Evolutionary conservation across 129 eudicot genomes (phyloP).

Genomic region (Rutidosis leptorrhynchoides): DNA sequence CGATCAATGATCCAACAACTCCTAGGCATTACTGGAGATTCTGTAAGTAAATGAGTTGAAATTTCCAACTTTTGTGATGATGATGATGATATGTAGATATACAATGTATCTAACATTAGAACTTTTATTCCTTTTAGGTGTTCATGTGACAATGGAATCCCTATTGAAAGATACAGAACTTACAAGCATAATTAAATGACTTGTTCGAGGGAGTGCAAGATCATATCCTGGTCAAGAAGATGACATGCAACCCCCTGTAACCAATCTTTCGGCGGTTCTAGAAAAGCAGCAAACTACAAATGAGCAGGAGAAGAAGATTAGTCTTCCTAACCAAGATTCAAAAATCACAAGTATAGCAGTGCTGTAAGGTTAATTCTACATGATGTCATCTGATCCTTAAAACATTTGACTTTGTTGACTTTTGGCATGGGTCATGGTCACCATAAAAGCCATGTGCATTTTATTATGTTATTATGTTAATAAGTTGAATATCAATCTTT

Average conservation of each 20-base stretch:
- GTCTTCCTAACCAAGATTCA: constrained; percentile 37
- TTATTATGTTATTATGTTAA: constrained; percentile 5
- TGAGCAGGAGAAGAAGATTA: constrained; percentile 37
- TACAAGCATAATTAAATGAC: constrained; percentile 56
- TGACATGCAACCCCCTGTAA: constrained; percentile 20
- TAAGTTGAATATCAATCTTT: constrained; percentile 6
- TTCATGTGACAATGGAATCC: constrained; percentile 84
- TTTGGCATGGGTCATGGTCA: constrained; percentile 11
- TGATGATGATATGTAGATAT: not conserved
- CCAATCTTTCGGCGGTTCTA: constrained; percentile 9
- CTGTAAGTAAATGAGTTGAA: constrained; percentile 45
- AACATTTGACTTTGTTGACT: constrained; percentile 19
- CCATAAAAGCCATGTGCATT: constrained; percentile 20
- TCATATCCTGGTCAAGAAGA: constrained; percentile 55
- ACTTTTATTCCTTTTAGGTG: constrained; percentile 40
- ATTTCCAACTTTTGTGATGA: not conserved
- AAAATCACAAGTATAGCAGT: constrained; percentile 44
- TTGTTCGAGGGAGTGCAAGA: constrained; percentile 75
- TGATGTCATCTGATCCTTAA: not conserved
- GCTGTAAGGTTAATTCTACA: constrained; percentile 15
- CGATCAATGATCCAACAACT: constrained; percentile 95
- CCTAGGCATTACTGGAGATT: constrained; percentile 98
- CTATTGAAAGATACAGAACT: constrained; percentile 75
- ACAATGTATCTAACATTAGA: not conserved
- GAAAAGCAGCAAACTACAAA: constrained; percentile 35